Conservation (phyloP, 164 flowering plant genomes). For the Stephania cephalantha region DNA sequence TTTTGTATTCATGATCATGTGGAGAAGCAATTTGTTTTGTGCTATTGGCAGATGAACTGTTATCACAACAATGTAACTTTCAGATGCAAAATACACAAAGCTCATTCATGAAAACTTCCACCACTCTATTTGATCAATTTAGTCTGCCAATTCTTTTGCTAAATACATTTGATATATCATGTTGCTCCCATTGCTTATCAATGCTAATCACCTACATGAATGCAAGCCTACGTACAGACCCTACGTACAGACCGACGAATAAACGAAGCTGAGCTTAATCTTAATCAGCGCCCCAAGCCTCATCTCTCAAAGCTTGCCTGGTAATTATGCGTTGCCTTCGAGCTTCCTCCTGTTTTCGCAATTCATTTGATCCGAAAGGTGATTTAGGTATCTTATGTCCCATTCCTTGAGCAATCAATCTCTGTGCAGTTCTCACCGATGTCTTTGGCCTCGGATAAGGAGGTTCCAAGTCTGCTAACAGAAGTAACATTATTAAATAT, state of each 20-base stretch:
- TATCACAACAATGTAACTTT: no score
- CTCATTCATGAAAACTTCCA: neutral
- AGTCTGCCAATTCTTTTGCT: neutral
- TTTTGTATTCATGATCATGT: no score
- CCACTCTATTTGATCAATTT: neutral
- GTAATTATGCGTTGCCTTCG: slow-evolving; percentile 57
- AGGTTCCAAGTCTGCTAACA: slow-evolving; percentile 65
- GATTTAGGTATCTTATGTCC: slow-evolving; percentile 58
- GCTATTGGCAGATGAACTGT: no score
- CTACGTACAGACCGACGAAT: neutral
- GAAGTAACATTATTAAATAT: neutral
- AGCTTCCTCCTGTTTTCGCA: slow-evolving; percentile 74
- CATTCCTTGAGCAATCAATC: slow-evolving; percentile 86
- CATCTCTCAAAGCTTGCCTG: slow-evolving; percentile 64
- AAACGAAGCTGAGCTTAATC: slow-evolving; percentile 19
- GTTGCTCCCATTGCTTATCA: neutral
- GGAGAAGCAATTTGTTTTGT: no score
- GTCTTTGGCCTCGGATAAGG: slow-evolving; percentile 81
- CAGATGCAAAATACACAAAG: neutral
- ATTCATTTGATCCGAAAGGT: slow-evolving; percentile 51
- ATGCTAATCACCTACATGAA: neutral
- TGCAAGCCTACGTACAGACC: no score
- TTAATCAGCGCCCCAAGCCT: slow-evolving; percentile 87
- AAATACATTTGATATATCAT: neutral
- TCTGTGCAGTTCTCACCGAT: slow-evolving; percentile 78